Conservation (phyloP, 306 rosid species). For the Sphenostylis stenocarpa region DNA sequence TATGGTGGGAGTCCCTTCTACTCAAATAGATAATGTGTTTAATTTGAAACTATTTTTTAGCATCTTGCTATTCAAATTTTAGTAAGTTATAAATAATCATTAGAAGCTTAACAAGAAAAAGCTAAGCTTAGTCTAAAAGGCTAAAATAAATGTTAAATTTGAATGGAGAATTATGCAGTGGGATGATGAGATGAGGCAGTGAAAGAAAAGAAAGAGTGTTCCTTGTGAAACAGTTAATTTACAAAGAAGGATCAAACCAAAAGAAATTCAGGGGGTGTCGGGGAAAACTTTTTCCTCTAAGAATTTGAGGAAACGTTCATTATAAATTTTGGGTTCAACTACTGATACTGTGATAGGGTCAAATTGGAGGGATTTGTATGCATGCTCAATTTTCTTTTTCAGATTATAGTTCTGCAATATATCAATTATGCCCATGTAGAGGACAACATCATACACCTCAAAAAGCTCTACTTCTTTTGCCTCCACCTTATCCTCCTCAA, state of each 20-base stretch:
- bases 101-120: too few relatives aligned
- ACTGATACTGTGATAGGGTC: constrained; percentile 67
- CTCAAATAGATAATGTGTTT: too few relatives aligned
- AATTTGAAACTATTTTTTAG: too few relatives aligned
- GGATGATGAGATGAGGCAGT: background rate
- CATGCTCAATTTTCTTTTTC: constrained; percentile 69
- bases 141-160: too few relatives aligned
- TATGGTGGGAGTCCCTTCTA: too few relatives aligned
- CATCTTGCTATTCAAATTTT: too few relatives aligned
- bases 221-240: background rate
- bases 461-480: constrained; percentile 60
- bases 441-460: constrained; percentile 82
- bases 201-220: background rate
- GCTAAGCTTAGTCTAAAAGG: too few relatives aligned
- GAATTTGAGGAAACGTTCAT: constrained; percentile 67
- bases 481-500: constrained; percentile 37
- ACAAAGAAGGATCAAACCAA: background rate
- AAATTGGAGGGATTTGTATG: constrained; percentile 53
- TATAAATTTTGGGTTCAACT: constrained; percentile 66
- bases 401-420: constrained; percentile 74
- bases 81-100: too few relatives aligned
- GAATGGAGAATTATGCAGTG: too few relatives aligned
- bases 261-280: constrained; percentile 28
- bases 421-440: constrained; percentile 87
- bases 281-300: constrained; percentile 62